A percentile compares a stretch with the other conserved stretches of the same genome.
phyloP scores from a whole-genome alignment of 2,329 filamentous ascomycete genomes.

The Monilinia laxa region DNA sequence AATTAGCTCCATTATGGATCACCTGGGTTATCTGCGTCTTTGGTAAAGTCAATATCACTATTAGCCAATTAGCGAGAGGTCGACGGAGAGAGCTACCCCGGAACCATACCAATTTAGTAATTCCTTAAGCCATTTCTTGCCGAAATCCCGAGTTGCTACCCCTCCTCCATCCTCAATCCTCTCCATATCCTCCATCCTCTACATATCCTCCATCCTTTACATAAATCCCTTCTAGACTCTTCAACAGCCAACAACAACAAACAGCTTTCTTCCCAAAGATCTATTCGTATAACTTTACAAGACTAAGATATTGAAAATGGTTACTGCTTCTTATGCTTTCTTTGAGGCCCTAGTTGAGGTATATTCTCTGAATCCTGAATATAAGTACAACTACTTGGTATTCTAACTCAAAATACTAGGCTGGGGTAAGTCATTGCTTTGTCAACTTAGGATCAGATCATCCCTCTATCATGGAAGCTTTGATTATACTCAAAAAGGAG shows the following conservation, averaged over 20 bases:
- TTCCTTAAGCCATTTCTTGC: no score
- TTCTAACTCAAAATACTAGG: conserved; percentile 35
- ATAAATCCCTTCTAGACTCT: not conserved
- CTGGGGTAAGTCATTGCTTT: conserved; percentile 53
- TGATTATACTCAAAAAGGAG: conserved; percentile 69
- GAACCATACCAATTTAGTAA: no score
- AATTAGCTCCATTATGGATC: no score
- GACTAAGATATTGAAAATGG: conserved; percentile 6
- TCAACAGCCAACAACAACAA: not conserved
- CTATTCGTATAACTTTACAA: not conserved
- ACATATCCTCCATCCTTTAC: not conserved
- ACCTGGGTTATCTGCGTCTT: no score
- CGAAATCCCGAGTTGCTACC: no score
- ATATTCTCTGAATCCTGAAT: not conserved
- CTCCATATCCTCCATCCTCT: no score
- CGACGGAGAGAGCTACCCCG: no score
- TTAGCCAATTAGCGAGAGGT: no score
- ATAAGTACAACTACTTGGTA: not conserved
- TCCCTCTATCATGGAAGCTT: conserved; percentile 70
- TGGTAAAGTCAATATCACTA: no score
- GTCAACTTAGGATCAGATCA: conserved; percentile 63
- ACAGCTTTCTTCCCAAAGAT: not conserved
- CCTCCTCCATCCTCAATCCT: not conserved
- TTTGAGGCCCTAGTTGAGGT: conserved; percentile 70
- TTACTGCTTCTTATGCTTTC: conserved; percentile 55